These are phyloP conservation scores for Epithemia pelagica DNA, from an alignment of 108 stramenopile species.

Conservation along the genomic window DNA sequence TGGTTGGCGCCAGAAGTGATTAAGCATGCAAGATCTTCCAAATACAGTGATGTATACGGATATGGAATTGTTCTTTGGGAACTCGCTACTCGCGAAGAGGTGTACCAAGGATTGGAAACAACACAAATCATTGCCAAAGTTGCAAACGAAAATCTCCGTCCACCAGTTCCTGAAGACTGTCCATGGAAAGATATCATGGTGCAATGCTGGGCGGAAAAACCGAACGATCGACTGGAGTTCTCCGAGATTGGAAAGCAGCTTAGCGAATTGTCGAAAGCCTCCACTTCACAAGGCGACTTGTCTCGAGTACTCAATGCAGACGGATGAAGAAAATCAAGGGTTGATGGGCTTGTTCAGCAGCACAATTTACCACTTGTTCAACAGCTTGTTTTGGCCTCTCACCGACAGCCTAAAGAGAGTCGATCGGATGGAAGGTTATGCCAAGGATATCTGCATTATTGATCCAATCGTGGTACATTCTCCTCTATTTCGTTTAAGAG, in stretches of 20 bases:
- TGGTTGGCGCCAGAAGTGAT: slow-evolving; percentile 97
- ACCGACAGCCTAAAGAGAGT: too few relatives aligned
- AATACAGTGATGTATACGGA: slow-evolving; percentile 93
- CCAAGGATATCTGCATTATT: too few relatives aligned
- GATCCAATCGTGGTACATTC: too few relatives aligned
- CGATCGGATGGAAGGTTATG: too few relatives aligned
- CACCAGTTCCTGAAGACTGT: slow-evolving; percentile 78
- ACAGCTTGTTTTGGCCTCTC: too few relatives aligned
- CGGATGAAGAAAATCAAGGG: neutral
- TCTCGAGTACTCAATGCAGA: neutral
- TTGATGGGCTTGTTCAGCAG: neutral
- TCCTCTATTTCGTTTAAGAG: too few relatives aligned
- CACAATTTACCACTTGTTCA: too few relatives aligned
- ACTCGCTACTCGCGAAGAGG: slow-evolving; percentile 89
- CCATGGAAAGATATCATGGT: slow-evolving; percentile 93
- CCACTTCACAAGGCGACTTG: neutral
- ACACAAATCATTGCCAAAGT: slow-evolving; percentile 94
- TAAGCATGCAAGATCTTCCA: slow-evolving; percentile 70
- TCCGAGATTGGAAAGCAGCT: slow-evolving; percentile 75
- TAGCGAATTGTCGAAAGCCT: slow-evolving; percentile 31
- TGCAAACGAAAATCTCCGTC: slow-evolving; percentile 91
- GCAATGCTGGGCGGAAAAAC: slow-evolving; percentile 90
- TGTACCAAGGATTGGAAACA: slow-evolving; percentile 86
- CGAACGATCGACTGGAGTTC: slow-evolving; percentile 78
- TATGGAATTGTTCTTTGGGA: slow-evolving; percentile 97